These are phyloP conservation scores for Raphanus raphanistrum DNA, from an alignment of 345 rosid genomes.

Conservation along the genomic window DNA sequence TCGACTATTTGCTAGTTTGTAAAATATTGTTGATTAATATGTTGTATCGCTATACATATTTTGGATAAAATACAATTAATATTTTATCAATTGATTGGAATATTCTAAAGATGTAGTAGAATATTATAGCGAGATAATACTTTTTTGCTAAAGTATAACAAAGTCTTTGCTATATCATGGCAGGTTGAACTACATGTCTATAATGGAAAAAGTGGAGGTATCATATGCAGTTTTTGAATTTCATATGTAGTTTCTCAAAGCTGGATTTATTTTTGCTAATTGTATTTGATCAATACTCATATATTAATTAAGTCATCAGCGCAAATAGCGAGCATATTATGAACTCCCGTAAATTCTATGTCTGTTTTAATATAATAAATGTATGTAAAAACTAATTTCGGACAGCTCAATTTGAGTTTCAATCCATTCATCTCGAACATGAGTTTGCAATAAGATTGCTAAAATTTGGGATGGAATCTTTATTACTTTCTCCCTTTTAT, in stretches of 20 bases:
- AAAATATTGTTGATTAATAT: not conserved
- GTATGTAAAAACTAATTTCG: no score
- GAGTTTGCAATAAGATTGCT: no score
- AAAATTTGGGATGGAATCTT: no score
- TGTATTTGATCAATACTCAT: no score
- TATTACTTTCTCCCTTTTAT: no score
- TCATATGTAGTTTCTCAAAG: no score
- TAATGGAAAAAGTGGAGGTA: not conserved
- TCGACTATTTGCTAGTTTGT: no score
- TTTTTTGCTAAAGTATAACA: constrained; percentile 2
- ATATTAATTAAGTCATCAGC: no score
- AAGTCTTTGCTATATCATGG: constrained; percentile 34
- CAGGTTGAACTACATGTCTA: constrained; percentile 26
- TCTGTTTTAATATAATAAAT: no score
- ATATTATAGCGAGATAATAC: not conserved
- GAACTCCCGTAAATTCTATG: no score
- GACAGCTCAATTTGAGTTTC: not conserved
- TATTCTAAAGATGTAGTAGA: constrained; percentile 21
- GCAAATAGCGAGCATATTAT: no score
- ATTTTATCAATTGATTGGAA: constrained; percentile 24
- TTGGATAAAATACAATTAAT: not conserved
- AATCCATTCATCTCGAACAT: not conserved
- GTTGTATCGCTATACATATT: constrained; percentile 3
- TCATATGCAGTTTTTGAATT: not conserved
- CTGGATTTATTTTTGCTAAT: no score